These are phyloP conservation scores for Brassica hybrid DNA, from an alignment of 441 rosid genomes.

Conservation along the genomic window DNA sequence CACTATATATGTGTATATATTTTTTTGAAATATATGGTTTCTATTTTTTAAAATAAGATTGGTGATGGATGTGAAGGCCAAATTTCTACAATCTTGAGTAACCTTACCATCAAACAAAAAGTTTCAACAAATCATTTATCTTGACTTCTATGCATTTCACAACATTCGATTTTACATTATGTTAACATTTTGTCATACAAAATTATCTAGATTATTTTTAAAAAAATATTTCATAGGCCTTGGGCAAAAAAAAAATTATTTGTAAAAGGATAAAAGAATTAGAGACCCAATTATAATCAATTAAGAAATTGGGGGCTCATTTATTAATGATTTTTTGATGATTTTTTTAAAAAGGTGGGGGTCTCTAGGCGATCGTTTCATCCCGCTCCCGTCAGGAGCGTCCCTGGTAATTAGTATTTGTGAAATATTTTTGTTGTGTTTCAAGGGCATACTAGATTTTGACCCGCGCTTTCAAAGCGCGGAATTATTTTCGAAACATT, in stretches of 20 bases:
- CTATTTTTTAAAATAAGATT: background rate
- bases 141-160: background rate
- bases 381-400: too few relatives aligned
- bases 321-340: too few relatives aligned
- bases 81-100: background rate
- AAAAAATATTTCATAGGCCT: too few relatives aligned
- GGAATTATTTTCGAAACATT: too few relatives aligned
- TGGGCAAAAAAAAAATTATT: too few relatives aligned
- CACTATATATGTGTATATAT: background rate
- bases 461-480: too few relatives aligned
- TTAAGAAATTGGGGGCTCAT: too few relatives aligned
- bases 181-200: background rate
- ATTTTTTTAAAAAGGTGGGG: too few relatives aligned
- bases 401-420: background rate
- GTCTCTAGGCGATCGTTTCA: too few relatives aligned
- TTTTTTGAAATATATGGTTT: background rate
- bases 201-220: background rate
- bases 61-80: background rate
- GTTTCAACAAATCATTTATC: background rate
- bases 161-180: background rate
- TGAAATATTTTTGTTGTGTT: background rate
- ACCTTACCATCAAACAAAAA: background rate
- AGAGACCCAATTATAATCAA: too few relatives aligned
- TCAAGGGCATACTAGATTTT: background rate
- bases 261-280: too few relatives aligned